Evolutionary conservation across 2,329 filamentous ascomycete species (phyloP).

Genomic region (Trichoderma sp.): DNA sequence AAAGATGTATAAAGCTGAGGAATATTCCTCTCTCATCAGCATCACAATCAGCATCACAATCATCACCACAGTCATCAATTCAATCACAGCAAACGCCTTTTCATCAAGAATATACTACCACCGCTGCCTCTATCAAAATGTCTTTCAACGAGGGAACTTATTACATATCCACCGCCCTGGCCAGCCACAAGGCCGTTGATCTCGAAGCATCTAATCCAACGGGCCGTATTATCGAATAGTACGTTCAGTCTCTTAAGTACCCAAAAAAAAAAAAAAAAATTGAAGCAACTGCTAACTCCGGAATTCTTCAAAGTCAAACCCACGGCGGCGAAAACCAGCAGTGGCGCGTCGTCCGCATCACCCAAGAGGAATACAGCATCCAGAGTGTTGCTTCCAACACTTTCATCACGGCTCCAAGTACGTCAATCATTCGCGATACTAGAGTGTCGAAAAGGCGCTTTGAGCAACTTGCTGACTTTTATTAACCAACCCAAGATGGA

Average conservation of each 20-base stretch:
- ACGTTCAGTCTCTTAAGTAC: background rate
- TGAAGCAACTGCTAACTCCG: background rate
- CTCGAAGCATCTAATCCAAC: background rate
- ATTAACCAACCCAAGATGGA: background rate
- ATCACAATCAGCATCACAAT: background rate
- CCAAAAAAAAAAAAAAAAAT: too few species aligned
- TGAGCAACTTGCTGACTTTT: background rate
- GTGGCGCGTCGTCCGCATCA: background rate
- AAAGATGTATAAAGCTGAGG: background rate
- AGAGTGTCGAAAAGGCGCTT: background rate
- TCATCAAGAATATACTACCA: background rate
- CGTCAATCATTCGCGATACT: background rate
- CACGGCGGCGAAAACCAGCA: conserved; percentile 5
- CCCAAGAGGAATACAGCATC: background rate
- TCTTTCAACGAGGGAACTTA: background rate
- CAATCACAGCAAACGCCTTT: background rate
- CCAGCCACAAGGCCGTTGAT: background rate
- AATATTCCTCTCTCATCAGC: background rate
- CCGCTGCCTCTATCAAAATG: background rate
- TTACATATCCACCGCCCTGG: background rate
- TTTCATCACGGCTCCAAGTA: background rate
- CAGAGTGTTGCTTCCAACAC: conserved; percentile 2
- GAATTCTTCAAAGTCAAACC: background rate
- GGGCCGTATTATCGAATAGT: conserved; percentile 10
- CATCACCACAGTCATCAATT: background rate